phyloP scores from a whole-genome alignment of 2,329 filamentous ascomycete genomes.

The Chrysoporthe deuterocubensis region DNA sequence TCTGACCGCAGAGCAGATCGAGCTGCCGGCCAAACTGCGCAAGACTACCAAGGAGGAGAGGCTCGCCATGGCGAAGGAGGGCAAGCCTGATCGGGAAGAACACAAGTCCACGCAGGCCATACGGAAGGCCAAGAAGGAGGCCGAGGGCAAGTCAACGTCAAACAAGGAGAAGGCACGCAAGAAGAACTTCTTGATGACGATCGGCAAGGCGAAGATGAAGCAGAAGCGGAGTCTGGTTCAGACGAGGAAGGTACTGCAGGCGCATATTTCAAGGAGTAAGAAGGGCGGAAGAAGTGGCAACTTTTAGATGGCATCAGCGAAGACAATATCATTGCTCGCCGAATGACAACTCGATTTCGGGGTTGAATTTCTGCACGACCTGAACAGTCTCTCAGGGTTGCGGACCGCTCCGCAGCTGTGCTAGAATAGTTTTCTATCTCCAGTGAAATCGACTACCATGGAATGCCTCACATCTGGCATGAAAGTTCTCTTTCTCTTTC shows the following conservation, averaged over 20 bases:
- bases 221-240: constrained; percentile 92
- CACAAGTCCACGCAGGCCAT: constrained; percentile 87
- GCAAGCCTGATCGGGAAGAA: constrained; percentile 75
- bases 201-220: constrained; percentile 94
- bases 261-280: constrained; percentile 82
- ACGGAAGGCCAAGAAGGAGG: constrained; percentile 83
- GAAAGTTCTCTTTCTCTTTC: too few species aligned
- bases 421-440: neutral
- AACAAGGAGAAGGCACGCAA: constrained; percentile 95
- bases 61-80: constrained; percentile 79
- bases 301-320: constrained; percentile 37
- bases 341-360: neutral
- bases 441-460: neutral
- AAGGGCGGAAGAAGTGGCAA: constrained; percentile 83
- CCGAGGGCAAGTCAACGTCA: constrained; percentile 91
- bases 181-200: constrained; percentile 99
- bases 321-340: neutral
- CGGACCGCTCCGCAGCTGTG: too few species aligned
- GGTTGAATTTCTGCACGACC: neutral
- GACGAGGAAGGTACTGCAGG: constrained; percentile 77
- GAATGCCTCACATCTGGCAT: neutral
- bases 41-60: constrained; percentile 91
- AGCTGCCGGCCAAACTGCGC: constrained; percentile 78
- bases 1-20: constrained; percentile 88
- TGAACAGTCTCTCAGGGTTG: neutral